Conservation (phyloP, 2,329 filamentous ascomycete genomes). For the Metarhizium album region DNA sequence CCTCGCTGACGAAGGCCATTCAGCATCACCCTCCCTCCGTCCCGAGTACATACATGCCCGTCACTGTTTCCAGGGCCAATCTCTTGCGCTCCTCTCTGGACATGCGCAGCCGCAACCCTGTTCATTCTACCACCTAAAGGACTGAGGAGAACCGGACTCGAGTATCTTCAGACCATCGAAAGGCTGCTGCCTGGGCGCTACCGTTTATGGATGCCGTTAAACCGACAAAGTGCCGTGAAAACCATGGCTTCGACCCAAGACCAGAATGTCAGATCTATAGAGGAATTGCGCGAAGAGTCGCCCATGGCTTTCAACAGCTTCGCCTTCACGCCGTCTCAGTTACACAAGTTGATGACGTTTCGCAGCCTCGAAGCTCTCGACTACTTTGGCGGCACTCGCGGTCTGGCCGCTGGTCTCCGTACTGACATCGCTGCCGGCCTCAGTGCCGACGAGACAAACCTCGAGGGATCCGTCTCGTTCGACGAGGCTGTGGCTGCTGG, state of each 20-base stretch:
- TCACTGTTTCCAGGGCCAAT: neutral
- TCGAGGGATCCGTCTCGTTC: constrained; percentile 35
- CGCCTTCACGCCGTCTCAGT: constrained; percentile 41
- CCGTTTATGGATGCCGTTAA: constrained; percentile 6
- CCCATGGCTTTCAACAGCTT: constrained; percentile 32
- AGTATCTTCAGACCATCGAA: neutral
- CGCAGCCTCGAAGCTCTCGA: constrained; percentile 37
- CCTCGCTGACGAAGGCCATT: neutral
- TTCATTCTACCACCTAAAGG: neutral
- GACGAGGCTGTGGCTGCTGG: constrained; percentile 35
- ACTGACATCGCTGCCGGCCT: constrained; percentile 37
- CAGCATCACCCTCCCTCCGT: neutral
- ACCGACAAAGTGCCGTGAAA: constrained; percentile 1
- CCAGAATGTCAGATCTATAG: constrained; percentile 7
- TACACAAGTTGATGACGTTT: constrained; percentile 42
- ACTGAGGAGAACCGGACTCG: neutral
- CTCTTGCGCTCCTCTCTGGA: neutral
- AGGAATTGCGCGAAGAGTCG: constrained; percentile 17
- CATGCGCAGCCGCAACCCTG: neutral
- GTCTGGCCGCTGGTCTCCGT: constrained; percentile 40
- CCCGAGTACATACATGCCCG: neutral
- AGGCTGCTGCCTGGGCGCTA: neutral
- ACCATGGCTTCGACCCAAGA: constrained; percentile 3
- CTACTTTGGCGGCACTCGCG: constrained; percentile 41
- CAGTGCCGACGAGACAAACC: constrained; percentile 35